phyloP scores from a whole-genome alignment of 805 yeast genomes.

The Metschnikowia picachoensis region DNA sequence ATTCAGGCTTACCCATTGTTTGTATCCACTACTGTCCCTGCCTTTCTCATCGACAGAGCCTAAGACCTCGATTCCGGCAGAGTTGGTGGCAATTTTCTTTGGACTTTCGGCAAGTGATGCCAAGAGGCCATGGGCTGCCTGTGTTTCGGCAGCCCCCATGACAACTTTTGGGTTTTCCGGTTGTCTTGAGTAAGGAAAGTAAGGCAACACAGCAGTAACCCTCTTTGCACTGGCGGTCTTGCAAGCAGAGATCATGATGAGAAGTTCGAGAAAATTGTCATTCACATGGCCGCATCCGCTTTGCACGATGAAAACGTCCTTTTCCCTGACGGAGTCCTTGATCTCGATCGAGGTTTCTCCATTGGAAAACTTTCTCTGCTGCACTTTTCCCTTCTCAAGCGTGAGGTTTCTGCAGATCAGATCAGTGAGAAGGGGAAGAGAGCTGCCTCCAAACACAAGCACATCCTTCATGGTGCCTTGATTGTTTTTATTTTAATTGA shows the following conservation, averaged over 20 bases:
- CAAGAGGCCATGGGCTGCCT: slow-evolving; percentile 11
- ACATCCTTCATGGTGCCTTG: slow-evolving; percentile 65
- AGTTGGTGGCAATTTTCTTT: slow-evolving; percentile 30
- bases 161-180: slow-evolving; percentile 70
- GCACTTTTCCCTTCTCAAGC: slow-evolving; percentile 65
- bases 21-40: slow-evolving; percentile 63
- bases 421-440: slow-evolving; percentile 76
- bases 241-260: slow-evolving; percentile 87
- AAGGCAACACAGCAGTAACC: slow-evolving; percentile 87
- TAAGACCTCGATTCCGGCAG: slow-evolving; percentile 29
- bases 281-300: slow-evolving; percentile 86
- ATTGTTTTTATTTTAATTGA: not conserved
- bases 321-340: slow-evolving; percentile 87
- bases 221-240: slow-evolving; percentile 85
- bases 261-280: slow-evolving; percentile 77
- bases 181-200: slow-evolving; percentile 94
- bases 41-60: slow-evolving; percentile 36
- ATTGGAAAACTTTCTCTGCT: slow-evolving; percentile 65
- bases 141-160: slow-evolving; percentile 15
- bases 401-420: slow-evolving; percentile 75
- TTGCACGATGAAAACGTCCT: slow-evolving; percentile 90
- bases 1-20: slow-evolving; percentile 93
- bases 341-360: slow-evolving; percentile 92
- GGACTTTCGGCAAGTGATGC: slow-evolving; percentile 14
- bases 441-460: slow-evolving; percentile 84